These are phyloP conservation scores for Botrytis cinerea DNA, from an alignment of 2,329 filamentous ascomycete species.

Conservation along the genomic window DNA sequence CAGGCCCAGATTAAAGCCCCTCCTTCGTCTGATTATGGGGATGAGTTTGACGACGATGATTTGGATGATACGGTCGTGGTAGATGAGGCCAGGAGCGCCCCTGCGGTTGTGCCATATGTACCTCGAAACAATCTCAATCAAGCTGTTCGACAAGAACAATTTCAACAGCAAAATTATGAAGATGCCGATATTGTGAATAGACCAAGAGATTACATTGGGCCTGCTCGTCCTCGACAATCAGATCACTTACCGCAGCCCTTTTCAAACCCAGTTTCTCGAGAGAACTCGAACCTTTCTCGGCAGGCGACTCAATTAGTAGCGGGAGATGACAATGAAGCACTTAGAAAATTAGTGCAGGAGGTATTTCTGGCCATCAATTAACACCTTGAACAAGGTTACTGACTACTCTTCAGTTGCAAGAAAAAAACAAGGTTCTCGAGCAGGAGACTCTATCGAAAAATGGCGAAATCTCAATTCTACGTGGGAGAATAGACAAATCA, in stretches of 20 bases:
- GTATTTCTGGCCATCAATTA: constrained; percentile 27
- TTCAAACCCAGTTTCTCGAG: constrained; percentile 19
- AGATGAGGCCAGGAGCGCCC: constrained; percentile 39
- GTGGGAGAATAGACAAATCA: constrained; percentile 65
- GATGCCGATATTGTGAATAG: constrained; percentile 24
- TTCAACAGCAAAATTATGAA: constrained; percentile 34
- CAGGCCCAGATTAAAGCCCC: constrained; percentile 34
- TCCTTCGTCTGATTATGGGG: constrained; percentile 44
- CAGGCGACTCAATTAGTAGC: constrained; percentile 28
- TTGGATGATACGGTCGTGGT: constrained; percentile 59
- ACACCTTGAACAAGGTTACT: constrained; percentile 15
- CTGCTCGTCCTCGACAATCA: constrained; percentile 26
- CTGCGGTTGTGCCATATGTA: constrained; percentile 27
- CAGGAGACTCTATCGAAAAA: constrained; percentile 61
- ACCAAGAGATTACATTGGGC: constrained; percentile 22
- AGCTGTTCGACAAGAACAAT: constrained; percentile 32
- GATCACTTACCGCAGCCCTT: constrained; percentile 16
- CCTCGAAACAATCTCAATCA: constrained; percentile 29
- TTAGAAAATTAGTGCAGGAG: constrained; percentile 37
- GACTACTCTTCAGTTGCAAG: constrained; percentile 43
- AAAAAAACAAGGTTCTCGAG: constrained; percentile 57
- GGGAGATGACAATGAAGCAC: constrained; percentile 28
- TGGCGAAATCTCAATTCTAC: constrained; percentile 75
- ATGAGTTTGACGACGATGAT: constrained; percentile 42
- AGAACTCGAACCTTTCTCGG: constrained; percentile 29